phyloP scores from a whole-genome alignment of 352 stramenopile genomes.

The Aphanomyces cochlioides region DNA sequence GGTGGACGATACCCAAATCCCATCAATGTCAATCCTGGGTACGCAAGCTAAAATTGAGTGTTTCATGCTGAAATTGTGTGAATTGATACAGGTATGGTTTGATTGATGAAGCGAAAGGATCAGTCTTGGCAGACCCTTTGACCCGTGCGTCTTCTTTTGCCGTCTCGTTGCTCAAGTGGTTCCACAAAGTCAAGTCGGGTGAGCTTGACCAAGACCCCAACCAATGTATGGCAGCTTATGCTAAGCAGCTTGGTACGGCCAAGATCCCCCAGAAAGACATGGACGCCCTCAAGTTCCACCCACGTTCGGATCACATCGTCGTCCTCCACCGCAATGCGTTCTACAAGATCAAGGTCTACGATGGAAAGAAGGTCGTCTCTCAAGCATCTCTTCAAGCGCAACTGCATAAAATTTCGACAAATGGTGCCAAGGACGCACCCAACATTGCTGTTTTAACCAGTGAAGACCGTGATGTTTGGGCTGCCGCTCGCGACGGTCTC shows the following conservation, averaged over 20 bases:
- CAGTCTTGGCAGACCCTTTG: slow-evolving; percentile 44
- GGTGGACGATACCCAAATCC: slow-evolving; percentile 83
- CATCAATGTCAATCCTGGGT: slow-evolving; percentile 90
- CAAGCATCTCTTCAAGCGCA: slow-evolving; percentile 60
- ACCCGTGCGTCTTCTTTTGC: slow-evolving; percentile 75
- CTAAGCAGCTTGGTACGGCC: slow-evolving; percentile 81
- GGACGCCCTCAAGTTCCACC: slow-evolving; percentile 73
- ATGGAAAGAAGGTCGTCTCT: slow-evolving; percentile 77
- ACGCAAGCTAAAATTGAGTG: slow-evolving; percentile 30
- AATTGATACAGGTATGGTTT: slow-evolving; percentile 38
- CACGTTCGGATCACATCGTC: slow-evolving; percentile 81
- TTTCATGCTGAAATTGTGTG: no score
- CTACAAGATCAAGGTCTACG: slow-evolving; percentile 80
- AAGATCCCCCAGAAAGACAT: slow-evolving; percentile 67
- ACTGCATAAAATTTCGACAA: slow-evolving; percentile 49
- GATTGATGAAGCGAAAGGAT: slow-evolving; percentile 72
- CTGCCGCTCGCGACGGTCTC: slow-evolving; percentile 65
- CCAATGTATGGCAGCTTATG: slow-evolving; percentile 87
- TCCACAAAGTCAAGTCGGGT: slow-evolving; percentile 81
- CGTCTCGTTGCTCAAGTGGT: slow-evolving; percentile 84
- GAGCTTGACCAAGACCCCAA: slow-evolving; percentile 87
- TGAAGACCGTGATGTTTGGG: slow-evolving; percentile 84
- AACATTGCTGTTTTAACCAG: slow-evolving; percentile 58
- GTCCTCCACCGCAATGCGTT: slow-evolving; percentile 84
- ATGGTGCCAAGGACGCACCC: slow-evolving; percentile 19